Evolutionary conservation across 2,329 filamentous ascomycete species (phyloP), one percentile per base, ranked within the genome.

Genomic region (Fusarium oligoseptatum): DNA sequence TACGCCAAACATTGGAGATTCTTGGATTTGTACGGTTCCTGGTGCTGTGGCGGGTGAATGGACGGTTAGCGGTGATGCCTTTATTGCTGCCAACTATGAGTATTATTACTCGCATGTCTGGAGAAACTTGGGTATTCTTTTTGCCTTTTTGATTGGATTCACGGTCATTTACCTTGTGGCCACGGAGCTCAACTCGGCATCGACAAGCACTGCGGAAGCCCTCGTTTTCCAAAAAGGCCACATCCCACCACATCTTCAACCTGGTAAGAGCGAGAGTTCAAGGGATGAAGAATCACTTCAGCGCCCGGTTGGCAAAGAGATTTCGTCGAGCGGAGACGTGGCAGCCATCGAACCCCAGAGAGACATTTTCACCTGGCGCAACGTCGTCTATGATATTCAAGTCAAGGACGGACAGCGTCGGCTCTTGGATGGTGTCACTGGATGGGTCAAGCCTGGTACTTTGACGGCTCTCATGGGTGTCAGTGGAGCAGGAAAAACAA

Each of bases 401-500:
- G 93, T 97, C 83, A 97, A 97, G 83, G 87, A 87, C 1, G 89
- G 94, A 73, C 84, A 87, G 1, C 89, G 94, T n/a, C 88, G 92
- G 20, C 81, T 98, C 70, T 83, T 98, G 62, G 92, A 97, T 75
- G 86, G 95, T 66, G 93, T 97, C 2, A 91, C 94, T 75, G 95
- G 95, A 7, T 97, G 94, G 93, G 94, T 98, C 66, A 95, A 95
- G 81, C 95, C 95, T 0, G 95, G 95, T 34, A 97, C 94, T 1
- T 84, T 97, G 37, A 97, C 95, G 4, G 95, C 94, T 2, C 86
- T 97, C 7, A 92, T 92, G 90, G 90, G 92, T 45, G 90, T 91
- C 0, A 90, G 79, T 24, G 84, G 84, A 29, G 84, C 84, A 0
- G 84, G 84, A 0, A 86, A 86, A 74, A 86, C 84, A 2, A 86